These are phyloP conservation scores for Cercospora zeae-maydis DNA, from an alignment of 2,329 filamentous ascomycete species.

Conservation along the genomic window DNA sequence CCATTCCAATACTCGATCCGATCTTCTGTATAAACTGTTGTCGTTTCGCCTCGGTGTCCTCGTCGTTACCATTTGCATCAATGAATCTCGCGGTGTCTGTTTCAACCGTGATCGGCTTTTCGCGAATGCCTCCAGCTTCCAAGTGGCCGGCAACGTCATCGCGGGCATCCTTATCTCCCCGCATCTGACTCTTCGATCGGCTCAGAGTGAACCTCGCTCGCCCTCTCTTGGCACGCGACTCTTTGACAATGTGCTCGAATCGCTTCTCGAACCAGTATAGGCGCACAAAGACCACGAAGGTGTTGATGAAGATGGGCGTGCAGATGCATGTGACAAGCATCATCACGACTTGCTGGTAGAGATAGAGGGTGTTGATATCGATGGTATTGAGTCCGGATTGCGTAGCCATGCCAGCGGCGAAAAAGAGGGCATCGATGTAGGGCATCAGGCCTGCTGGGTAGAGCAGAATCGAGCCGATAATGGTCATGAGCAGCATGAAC, in stretches of 20 bases:
- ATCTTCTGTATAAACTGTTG: constrained; percentile 43
- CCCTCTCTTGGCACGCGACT: constrained; percentile 64
- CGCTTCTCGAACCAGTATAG: constrained; percentile 98
- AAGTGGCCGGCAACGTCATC: constrained; percentile 48
- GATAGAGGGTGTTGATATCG: constrained; percentile 47
- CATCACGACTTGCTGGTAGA: constrained; percentile 59
- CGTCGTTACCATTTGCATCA: constrained; percentile 48
- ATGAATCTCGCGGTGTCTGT: constrained; percentile 38
- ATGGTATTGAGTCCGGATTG: constrained; percentile 88
- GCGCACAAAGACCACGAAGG: constrained; percentile 83
- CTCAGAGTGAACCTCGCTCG: constrained; percentile 56
- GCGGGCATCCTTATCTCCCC: constrained; percentile 34
- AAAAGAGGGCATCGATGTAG: constrained; percentile 88
- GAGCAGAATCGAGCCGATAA: constrained; percentile 74
- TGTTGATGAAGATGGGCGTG: constrained; percentile 81
- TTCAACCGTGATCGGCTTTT: constrained; percentile 59
- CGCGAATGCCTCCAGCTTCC: constrained; percentile 62
- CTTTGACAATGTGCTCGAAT: constrained; percentile 77
- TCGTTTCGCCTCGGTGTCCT: constrained; percentile 49
- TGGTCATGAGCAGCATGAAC: constrained; percentile 70
- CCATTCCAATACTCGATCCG: constrained; percentile 32
- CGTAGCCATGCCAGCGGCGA: constrained; percentile 79
- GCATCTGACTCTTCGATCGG: constrained; percentile 22
- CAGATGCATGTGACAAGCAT: constrained; percentile 69
- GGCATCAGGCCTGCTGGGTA: constrained; percentile 56